Base-by-base conservation (phyloP, 768 basidiomycete species). In the Suillus spraguei region DNA sequence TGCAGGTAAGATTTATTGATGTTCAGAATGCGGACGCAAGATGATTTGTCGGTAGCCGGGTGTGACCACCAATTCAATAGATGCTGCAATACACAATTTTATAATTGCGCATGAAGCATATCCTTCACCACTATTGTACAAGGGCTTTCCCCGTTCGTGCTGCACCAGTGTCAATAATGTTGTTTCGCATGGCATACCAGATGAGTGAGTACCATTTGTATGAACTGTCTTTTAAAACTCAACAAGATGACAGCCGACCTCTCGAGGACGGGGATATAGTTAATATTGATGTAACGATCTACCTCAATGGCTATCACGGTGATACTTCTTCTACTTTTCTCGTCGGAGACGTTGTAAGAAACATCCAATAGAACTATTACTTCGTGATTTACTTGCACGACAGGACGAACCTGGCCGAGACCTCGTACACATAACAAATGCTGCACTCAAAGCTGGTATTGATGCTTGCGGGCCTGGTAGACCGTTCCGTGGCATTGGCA, bases 201-300 rank as follows among this genome's bases (percentile, higher is more conserved):
- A 97, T 78, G 85, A 92, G 94, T 95, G 66, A 67, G 85, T 74
- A 36, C 28, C 55, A 36, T 10, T 60, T 52, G 20, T n/a, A 13
- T 47, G n/a, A 49, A 38, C 24, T 32, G 32, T 38, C 35, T 56
- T 41, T 32, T 52, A 52, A 42, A 35, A 28, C 41, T 66, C 62
- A 56, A 64, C n/a, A n/a, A 24, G n/a, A 59, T 62, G 63, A 60
- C 16, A 95, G 94, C 63, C 92, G 94, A 41, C 87, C 86, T 0
- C 82, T 97, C 4, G 83, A 90, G 71, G 81, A 92, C 53, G 91
- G 90, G 1, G 95, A 97, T 65, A 91, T 97, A 53, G 80, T 97
- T 68, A 95, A 95, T 72, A 81, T 97, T 50, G 95, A 97, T 73
- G 76, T 97, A 10, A 96, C 95, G 1, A 82, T 96, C 9, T 96